Percentiles rank a stretch among this genome's conserved stretches.
phyloP scores from a whole-genome alignment of 2,329 filamentous ascomycete genomes.

The Rhynchosporium secalis region DNA sequence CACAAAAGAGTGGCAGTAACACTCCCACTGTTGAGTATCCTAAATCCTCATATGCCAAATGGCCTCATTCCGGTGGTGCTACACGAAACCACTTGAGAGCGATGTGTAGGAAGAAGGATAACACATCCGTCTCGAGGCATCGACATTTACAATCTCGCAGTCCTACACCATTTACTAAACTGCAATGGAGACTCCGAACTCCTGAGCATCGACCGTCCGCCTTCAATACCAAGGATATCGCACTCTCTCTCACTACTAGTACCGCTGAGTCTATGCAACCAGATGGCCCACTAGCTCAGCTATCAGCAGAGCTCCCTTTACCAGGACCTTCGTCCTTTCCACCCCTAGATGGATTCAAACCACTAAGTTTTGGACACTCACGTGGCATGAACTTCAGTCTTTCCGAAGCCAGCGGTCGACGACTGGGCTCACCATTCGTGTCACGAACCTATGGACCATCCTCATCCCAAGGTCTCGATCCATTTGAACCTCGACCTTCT shows the following conservation, averaged over 20 bases:
- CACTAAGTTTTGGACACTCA: conserved; percentile 21
- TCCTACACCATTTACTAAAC: conserved; percentile 57
- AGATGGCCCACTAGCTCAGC: conserved; percentile 59
- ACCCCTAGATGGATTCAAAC: conserved; percentile 20
- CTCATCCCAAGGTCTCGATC: conserved; percentile 44
- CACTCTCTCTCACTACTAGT: conserved; percentile 61
- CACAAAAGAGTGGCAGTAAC: conserved; percentile 52
- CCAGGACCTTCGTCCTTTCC: conserved; percentile 15
- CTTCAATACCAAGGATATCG: conserved; percentile 63
- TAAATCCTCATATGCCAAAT: conserved; percentile 53
- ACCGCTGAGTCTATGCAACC: conserved; percentile 66
- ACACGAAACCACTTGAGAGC: conserved; percentile 63
- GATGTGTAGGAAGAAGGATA: conserved; percentile 58
- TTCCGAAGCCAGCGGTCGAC: conserved; percentile 16
- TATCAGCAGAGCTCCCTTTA: conserved; percentile 46
- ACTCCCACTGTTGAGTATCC: conserved; percentile 53
- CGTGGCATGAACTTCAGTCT: conserved; percentile 15
- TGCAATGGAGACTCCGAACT: conserved; percentile 51
- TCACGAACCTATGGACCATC: conserved; percentile 63
- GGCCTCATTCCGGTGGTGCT: conserved; percentile 64
- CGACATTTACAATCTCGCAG: conserved; percentile 51
- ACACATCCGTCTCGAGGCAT: conserved; percentile 46
- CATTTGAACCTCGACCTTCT: no score
- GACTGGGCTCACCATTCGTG: conserved; percentile 45
- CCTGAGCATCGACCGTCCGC: conserved; percentile 47